Percentiles rank a stretch among this genome's conserved stretches.
phyloP scores from a whole-genome alignment of 2,329 filamentous ascomycete genomes.

The Fusarium armeniacum region DNA sequence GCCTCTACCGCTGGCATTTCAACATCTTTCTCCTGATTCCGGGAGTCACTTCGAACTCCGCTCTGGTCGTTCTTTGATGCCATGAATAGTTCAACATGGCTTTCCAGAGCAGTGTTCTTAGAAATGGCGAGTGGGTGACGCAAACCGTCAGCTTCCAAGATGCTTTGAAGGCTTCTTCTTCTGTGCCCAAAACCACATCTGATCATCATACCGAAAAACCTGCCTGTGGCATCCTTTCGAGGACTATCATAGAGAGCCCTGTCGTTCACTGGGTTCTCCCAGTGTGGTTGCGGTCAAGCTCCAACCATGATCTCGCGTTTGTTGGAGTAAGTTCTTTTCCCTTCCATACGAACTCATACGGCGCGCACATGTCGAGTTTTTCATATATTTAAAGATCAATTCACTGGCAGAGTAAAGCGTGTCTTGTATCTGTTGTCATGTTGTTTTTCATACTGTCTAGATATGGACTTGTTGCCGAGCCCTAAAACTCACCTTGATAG shows the following conservation, averaged over 20 bases:
- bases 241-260: slow-evolving; percentile 82
- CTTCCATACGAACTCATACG: slow-evolving; percentile 2
- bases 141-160: slow-evolving; percentile 62
- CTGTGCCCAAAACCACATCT: slow-evolving; percentile 51
- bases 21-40: slow-evolving; percentile 1
- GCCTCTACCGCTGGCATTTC: slow-evolving; percentile 4
- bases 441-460: background rate
- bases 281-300: slow-evolving; percentile 78
- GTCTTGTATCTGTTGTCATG: background rate
- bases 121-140: slow-evolving; percentile 70
- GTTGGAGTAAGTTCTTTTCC: slow-evolving; percentile 74
- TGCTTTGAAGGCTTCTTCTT: slow-evolving; percentile 57
- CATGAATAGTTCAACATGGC: slow-evolving; percentile 55
- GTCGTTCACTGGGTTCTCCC: slow-evolving; percentile 82
- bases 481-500: slow-evolving; percentile 19
- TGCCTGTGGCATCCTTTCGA: slow-evolving; percentile 79
- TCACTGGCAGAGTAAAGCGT: background rate
- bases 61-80: slow-evolving; percentile 29
- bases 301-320: slow-evolving; percentile 86
- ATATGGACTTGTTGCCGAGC: background rate
- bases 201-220: slow-evolving; percentile 60
- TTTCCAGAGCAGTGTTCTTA: slow-evolving; percentile 68
- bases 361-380: background rate
- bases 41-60: slow-evolving; percentile 6
- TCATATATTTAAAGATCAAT: background rate